Evolutionary conservation across 2,329 filamentous ascomycete genomes (phyloP).

Genomic region (Mycosphaerelloides madeirae): DNA sequence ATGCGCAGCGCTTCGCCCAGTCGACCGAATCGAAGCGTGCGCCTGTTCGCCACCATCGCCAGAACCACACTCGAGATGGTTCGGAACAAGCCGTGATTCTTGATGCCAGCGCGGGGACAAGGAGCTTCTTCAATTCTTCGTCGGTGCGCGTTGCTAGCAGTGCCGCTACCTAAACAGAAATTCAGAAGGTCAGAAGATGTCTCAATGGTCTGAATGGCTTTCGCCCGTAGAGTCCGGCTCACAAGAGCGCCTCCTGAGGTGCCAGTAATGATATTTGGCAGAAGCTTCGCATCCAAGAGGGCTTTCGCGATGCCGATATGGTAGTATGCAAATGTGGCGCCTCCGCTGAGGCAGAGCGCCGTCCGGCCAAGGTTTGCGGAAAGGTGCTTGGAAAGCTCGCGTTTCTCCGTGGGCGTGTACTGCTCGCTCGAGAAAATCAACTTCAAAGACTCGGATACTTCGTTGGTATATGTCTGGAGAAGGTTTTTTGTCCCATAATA

Average conservation of each 20-base stretch:
- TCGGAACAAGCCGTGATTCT: slow-evolving; percentile 85
- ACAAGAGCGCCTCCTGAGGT: slow-evolving; percentile 86
- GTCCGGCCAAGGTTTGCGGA: slow-evolving; percentile 89
- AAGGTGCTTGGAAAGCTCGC: slow-evolving; percentile 77
- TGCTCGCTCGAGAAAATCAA: slow-evolving; percentile 65
- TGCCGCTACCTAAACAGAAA: slow-evolving; percentile 55
- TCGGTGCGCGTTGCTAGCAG: slow-evolving; percentile 86
- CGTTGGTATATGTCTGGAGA: slow-evolving; percentile 84
- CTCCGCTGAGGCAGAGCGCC: slow-evolving; percentile 86
- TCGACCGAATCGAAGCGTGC: slow-evolving; percentile 90
- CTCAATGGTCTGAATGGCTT: no score
- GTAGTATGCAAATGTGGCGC: slow-evolving; percentile 93
- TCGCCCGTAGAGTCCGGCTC: no score
- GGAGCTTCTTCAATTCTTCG: slow-evolving; percentile 76
- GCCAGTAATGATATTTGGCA: slow-evolving; percentile 93
- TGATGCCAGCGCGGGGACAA: slow-evolving; percentile 80
- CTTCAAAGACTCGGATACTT: slow-evolving; percentile 65
- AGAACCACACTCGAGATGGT: slow-evolving; percentile 67
- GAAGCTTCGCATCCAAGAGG: slow-evolving; percentile 74
- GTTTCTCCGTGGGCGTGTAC: slow-evolving; percentile 68
- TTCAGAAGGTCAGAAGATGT: no score
- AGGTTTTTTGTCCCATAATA: slow-evolving; percentile 97
- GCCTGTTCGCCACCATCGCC: slow-evolving; percentile 85
- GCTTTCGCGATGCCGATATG: slow-evolving; percentile 92
- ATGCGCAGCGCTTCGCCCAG: slow-evolving; percentile 79